Evolutionary conservation across 1,139 yeast species (phyloP).

Genomic region (Diutina neorugosa): DNA sequence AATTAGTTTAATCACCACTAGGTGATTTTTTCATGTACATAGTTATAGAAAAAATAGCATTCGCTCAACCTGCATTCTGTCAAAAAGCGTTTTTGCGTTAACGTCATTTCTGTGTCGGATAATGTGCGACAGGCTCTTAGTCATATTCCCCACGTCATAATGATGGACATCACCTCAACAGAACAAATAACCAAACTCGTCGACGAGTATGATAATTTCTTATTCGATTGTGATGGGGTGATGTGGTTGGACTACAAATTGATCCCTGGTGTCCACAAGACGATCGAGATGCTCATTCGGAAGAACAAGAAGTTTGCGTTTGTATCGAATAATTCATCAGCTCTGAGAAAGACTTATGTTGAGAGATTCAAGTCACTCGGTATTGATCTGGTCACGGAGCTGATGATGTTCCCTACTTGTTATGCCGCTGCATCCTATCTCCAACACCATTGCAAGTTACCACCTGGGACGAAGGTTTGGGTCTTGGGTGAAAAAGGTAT

Average conservation of each 20-base stretch:
- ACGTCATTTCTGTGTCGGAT: background rate
- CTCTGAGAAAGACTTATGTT: slow-evolving; percentile 21
- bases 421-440: slow-evolving; percentile 23
- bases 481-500: slow-evolving; percentile 80
- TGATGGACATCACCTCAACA: background rate
- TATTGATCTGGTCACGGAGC: slow-evolving; percentile 17
- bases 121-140: background rate
- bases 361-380: slow-evolving; percentile 23
- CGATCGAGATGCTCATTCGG: slow-evolving; percentile 42
- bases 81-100: background rate
- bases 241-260: slow-evolving; percentile 74
- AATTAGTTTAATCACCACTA: slow-evolving; percentile 8
- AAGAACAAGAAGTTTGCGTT: slow-evolving; percentile 21
- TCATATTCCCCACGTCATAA: background rate
- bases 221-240: slow-evolving; percentile 85
- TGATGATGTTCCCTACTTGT: slow-evolving; percentile 25
- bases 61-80: no score
- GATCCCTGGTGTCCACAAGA: slow-evolving; percentile 62
- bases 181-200: background rate
- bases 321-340: slow-evolving; percentile 30
- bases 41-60: background rate
- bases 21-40: background rate
- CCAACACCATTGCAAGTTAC: slow-evolving; percentile 14
- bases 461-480: slow-evolving; percentile 46
- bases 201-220: slow-evolving; percentile 5